These are phyloP conservation scores for Rosa multiflora DNA, from an alignment of 306 rosid genomes.

Conservation along the genomic window DNA sequence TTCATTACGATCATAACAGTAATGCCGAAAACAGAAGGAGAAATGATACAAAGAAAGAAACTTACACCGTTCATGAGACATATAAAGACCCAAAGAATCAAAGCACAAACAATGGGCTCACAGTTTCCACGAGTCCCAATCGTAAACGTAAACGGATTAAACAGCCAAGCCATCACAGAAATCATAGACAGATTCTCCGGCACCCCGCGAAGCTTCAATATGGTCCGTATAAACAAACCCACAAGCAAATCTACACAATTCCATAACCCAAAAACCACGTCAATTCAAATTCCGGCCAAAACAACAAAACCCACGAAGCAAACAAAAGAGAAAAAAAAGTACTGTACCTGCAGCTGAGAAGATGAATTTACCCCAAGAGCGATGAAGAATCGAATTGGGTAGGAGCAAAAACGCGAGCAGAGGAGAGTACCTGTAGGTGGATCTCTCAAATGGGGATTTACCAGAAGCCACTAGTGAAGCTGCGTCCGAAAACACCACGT, in stretches of 20 bases:
- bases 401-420: slow-evolving; percentile 75
- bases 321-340: neutral
- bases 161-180: slow-evolving; percentile 76
- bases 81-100: slow-evolving; percentile 72
- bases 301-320: neutral
- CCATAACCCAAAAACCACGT: neutral
- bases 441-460: slow-evolving; percentile 77
- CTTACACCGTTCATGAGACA: slow-evolving; percentile 90
- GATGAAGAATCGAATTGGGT: slow-evolving; percentile 69
- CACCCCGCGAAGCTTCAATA: slow-evolving; percentile 76
- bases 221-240: slow-evolving; percentile 66
- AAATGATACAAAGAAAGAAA: slow-evolving; percentile 29
- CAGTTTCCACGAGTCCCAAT: slow-evolving; percentile 94
- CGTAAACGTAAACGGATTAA: slow-evolving; percentile 91
- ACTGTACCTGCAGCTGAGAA: slow-evolving; percentile 80
- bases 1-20: neutral
- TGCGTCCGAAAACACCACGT: slow-evolving; percentile 87
- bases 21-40: neutral
- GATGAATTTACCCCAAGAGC: slow-evolving; percentile 83
- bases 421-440: slow-evolving; percentile 89
- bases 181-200: slow-evolving; percentile 58
- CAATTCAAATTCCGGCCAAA: neutral
- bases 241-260: slow-evolving; percentile 76
- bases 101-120: slow-evolving; percentile 89
- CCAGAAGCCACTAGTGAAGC: slow-evolving; percentile 78